Base-by-base conservation (phyloP, 192 early-diverging fungal genomes). In the Coemansia sp. region DNA sequence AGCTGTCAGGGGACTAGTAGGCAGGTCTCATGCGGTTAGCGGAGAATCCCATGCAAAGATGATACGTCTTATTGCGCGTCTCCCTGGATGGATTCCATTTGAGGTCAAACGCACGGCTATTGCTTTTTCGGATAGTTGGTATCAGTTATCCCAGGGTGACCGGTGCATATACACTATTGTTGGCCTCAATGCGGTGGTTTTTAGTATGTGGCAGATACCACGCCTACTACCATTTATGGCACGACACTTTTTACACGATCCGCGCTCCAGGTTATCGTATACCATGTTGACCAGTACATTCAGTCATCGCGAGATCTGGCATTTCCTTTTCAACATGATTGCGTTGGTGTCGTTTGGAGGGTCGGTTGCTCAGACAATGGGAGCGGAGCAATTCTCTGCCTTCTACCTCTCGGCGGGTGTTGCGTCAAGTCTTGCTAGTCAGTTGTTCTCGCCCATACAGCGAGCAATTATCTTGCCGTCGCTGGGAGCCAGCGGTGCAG, bases 401-500 rank as follows among this genome's bases (percentile, higher is more conserved):
- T 91, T 94, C 58, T 96, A 95, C 49, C 28, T 94, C 8, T 79
- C 89, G 0, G 84, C 90, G 0, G 92, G 85, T 38, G 76, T 87
- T n/a, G 32, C 84, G 0, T 83, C 92, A 1, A 85, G 86, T 10
- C 56, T 92, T 9, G 86, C 80, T 0, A 89, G 88, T 23, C 94
- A 94, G 66, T 54, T 88, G 27, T 58, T 73, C 7, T 28, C 71
- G n/a, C 78, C 75, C 68, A 32, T 69, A 68, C 50, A 71, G 65
- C 51, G 69, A 51, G 56, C 71, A 47, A 41, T 63, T 60, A 80
- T 89, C 10, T 61, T 87, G 44, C 87, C 90, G 2, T 83, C 85
- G 19, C 71, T 96, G 32, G 94, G 94, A 21, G 94, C 94, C 22
- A 89, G 86, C 63, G 93, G 93, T 0, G 93, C 91, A 3, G 71